A percentile compares a stretch with the other conserved stretches of the same genome.
phyloP scores from a whole-genome alignment of 352 stramenopile genomes.

The Thalassiosira allenii region DNA sequence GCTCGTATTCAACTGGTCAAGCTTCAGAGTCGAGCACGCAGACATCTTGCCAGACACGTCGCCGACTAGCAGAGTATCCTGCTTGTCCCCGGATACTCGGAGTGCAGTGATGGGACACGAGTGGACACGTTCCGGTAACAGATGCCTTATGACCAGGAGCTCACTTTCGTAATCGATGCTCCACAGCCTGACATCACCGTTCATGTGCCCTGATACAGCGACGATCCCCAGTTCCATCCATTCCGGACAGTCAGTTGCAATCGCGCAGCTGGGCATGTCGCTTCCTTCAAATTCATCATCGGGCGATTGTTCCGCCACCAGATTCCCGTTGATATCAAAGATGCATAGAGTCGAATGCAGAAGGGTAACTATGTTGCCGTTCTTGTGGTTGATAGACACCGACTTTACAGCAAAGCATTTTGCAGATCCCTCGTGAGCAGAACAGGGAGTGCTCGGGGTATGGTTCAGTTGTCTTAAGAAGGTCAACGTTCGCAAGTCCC shows the following conservation, averaged over 20 bases:
- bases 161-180: constrained; percentile 75
- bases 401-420: constrained; percentile 65
- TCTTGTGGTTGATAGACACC: constrained; percentile 86
- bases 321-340: constrained; percentile 86
- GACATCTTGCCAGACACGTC: constrained; percentile 86
- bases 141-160: constrained; percentile 67
- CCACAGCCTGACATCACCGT: constrained; percentile 85
- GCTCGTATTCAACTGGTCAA: constrained; percentile 69
- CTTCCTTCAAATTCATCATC: constrained; percentile 58
- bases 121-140: constrained; percentile 80
- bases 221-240: constrained; percentile 86
- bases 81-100: constrained; percentile 69
- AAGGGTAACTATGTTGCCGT: constrained; percentile 84
- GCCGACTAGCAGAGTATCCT: constrained; percentile 84
- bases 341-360: constrained; percentile 79
- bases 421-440: constrained; percentile 29
- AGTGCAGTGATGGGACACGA: constrained; percentile 82
- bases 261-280: constrained; percentile 69
- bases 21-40: constrained; percentile 74
- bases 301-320: constrained; percentile 70
- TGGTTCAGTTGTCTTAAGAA: constrained; percentile 82
- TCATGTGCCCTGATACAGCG: constrained; percentile 84
- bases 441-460: constrained; percentile 29
- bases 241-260: constrained; percentile 85
- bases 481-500: constrained; percentile 85